Evolutionary conservation across 139 green algal species (phyloP), one percentile per base, ranked within the genome.

Genomic region (Volvox africanus): DNA sequence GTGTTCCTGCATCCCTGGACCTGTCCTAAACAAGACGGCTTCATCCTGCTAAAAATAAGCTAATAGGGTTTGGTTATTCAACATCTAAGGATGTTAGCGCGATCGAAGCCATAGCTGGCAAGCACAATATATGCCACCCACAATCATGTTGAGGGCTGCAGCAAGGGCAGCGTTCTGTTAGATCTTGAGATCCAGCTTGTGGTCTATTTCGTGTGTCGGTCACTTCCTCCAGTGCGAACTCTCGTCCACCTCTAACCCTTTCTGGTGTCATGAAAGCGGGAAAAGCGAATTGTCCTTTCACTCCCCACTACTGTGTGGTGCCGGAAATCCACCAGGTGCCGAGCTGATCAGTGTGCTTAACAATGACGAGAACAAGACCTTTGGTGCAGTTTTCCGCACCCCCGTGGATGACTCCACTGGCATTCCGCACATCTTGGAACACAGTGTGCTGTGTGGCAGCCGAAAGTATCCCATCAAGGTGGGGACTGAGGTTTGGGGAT

Each of bases 331-430:
- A 28, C 18, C 97, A 95, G 98, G 98, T 44, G 97, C 98, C 19
- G 94, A 99, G 97, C 85, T 99, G 50, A 99, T 99, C 95, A 98
- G 95, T 19, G 92, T 99, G 28, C 65, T 96, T n/a, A 99, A 98
- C 95, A 82, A 82, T 26, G 98, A 99, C 91, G 98, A 99, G 94
- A 99, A 99, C 97, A 99, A 99, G 95, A 98, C 97, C 26, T 99
- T 99, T 94, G 98, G 98, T 19, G 97, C 97, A 0, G 97, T 99
- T 44, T 97, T 99, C 88, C 95, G 98, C 55, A 99, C 98, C 9
- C 98, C 98, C 16, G 88, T 93, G 36, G 87, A 92, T 37, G 91
- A 95, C 82, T 87, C 61, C 73, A 97, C 96, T 50, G 97, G 98
- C 86, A 99, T 99, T 90, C 98, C 98, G 0, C 98, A 99, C 96